A percentile compares a stretch with the other conserved stretches of the same genome.
Conservation (phyloP, 1,284 basidiomycete genomes). For the Albatrellus sp. region DNA sequence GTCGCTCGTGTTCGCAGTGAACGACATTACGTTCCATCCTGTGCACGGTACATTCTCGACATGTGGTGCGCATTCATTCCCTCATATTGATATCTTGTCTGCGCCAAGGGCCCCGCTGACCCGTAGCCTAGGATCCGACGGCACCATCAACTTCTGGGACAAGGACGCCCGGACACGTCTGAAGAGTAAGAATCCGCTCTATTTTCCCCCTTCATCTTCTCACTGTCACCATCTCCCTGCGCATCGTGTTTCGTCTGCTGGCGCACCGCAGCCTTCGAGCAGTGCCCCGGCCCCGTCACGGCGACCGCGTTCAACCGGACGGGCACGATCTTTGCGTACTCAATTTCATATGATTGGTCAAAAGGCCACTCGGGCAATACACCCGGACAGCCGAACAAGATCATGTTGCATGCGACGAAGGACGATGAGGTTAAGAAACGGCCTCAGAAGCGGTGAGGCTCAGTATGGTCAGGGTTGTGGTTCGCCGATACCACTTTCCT, state of each 20-base stretch:
- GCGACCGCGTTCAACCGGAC: slow-evolving; percentile 76
- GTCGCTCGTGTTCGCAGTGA: slow-evolving; percentile 82
- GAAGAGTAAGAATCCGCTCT: slow-evolving; percentile 43
- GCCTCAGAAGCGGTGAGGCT: slow-evolving; percentile 22
- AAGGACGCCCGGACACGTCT: slow-evolving; percentile 82
- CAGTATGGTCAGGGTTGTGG: not conserved
- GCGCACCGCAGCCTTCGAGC: slow-evolving; percentile 46
- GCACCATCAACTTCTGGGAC: slow-evolving; percentile 82
- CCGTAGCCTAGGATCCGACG: slow-evolving; percentile 48
- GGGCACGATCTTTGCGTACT: slow-evolving; percentile 84
- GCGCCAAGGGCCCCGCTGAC: not conserved
- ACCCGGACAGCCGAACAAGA: slow-evolving; percentile 68
- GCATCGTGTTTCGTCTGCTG: not conserved
- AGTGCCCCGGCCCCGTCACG: slow-evolving; percentile 55
- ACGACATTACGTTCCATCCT: slow-evolving; percentile 87
- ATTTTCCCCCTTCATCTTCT: not conserved
- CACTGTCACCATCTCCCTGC: not conserved
- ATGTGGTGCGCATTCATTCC: slow-evolving; percentile 46
- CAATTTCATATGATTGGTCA: slow-evolving; percentile 83
- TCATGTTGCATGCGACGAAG: slow-evolving; percentile 86
- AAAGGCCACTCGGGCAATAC: slow-evolving; percentile 84
- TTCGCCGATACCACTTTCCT: not conserved
- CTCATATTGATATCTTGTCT: no score
- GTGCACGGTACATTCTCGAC: slow-evolving; percentile 91
- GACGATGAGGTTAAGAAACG: slow-evolving; percentile 80